These are phyloP conservation scores for Hygrophoropsis aurantiaca DNA, from an alignment of 768 basidiomycete species.

Conservation along the genomic window DNA sequence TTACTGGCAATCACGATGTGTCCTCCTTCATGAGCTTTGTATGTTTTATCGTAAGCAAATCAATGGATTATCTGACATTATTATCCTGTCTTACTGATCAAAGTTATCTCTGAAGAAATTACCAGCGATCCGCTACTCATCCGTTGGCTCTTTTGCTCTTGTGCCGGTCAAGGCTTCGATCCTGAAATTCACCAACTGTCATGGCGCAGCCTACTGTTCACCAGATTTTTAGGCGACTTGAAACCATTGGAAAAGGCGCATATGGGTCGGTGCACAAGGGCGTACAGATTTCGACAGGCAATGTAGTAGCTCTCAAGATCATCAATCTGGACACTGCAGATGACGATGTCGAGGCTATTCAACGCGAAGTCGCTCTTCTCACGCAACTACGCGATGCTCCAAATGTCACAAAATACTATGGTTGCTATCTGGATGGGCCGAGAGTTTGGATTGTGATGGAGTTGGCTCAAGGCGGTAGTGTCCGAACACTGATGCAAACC, in stretches of 20 bases:
- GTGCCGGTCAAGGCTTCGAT: no score
- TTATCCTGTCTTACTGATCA: no score
- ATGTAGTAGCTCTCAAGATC: slow-evolving; percentile 95
- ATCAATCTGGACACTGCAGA: slow-evolving; percentile 97
- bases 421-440: slow-evolving; percentile 93
- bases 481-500: slow-evolving; percentile 90
- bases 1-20: no score
- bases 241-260: slow-evolving; percentile 93
- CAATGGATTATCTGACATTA: no score
- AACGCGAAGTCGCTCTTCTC: slow-evolving; percentile 91
- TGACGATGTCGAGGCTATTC: slow-evolving; percentile 96
- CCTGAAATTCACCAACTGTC: slow-evolving; percentile 10
- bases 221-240: slow-evolving; percentile 80
- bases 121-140: no score
- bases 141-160: no score
- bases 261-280: slow-evolving; percentile 97
- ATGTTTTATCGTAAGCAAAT: no score
- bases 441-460: slow-evolving; percentile 99
- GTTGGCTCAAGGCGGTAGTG: slow-evolving; percentile 92
- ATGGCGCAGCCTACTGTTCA: slow-evolving; percentile 64
- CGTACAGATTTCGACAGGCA: slow-evolving; percentile 77
- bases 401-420: slow-evolving; percentile 93
- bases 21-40: no score
- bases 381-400: slow-evolving; percentile 87
- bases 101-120: no score